These are phyloP conservation scores for Rutstroemia sp. DNA, from an alignment of 2,329 filamentous ascomycete species.

Conservation along the genomic window DNA sequence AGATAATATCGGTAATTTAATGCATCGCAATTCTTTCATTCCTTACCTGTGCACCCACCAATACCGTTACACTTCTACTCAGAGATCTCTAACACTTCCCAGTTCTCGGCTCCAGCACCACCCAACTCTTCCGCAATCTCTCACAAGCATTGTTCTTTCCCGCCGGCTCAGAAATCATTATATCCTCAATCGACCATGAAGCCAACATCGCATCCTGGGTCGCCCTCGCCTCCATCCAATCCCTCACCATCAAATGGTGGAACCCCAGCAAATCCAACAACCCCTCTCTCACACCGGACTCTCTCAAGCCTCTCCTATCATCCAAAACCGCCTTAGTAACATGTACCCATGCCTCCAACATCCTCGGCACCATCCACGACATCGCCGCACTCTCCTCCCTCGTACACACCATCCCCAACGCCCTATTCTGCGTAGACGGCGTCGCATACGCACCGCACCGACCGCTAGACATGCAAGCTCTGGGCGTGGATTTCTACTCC, in stretches of 20 bases:
- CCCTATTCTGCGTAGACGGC: conserved; percentile 65
- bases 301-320: conserved; percentile 42
- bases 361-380: conserved; percentile 64
- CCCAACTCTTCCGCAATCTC: conserved; percentile 69
- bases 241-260: conserved; percentile 66
- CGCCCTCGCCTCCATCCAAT: conserved; percentile 53
- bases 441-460: conserved; percentile 72
- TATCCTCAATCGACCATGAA: conserved; percentile 70
- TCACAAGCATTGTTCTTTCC: conserved; percentile 46
- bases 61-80: background rate
- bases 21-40: background rate
- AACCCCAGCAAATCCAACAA: conserved; percentile 40
- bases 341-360: conserved; percentile 67
- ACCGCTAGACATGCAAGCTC: conserved; percentile 56
- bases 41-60: background rate
- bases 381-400: conserved; percentile 44
- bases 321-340: conserved; percentile 61
- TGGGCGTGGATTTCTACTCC: conserved; percentile 69
- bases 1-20: conserved; percentile 52
- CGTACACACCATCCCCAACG: conserved; percentile 42
- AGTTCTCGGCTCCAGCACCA: conserved; percentile 68
- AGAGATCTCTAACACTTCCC: conserved; percentile 2
- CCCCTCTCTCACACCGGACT: conserved; percentile 5
- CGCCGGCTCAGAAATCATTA: conserved; percentile 56
- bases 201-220: conserved; percentile 72